phyloP scores from a whole-genome alignment of 2,329 filamentous ascomycete species.

The Diplodia sapinea region DNA sequence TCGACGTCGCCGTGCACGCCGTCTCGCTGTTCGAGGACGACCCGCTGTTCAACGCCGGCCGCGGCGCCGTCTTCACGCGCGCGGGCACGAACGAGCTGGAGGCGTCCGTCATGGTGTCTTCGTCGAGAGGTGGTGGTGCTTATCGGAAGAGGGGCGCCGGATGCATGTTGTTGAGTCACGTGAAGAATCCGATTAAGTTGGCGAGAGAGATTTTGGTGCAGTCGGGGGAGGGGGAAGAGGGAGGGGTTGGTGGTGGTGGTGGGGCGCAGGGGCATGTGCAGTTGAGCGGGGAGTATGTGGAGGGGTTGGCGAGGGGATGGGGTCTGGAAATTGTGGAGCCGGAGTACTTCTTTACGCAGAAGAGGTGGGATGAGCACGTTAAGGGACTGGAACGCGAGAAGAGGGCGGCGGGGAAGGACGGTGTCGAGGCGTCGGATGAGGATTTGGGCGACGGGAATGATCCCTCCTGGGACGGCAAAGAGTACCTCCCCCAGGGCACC shows the following conservation, averaged over 20 bases:
- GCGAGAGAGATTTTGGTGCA: slow-evolving; percentile 73
- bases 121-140: slow-evolving; percentile 52
- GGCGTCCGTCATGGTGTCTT: slow-evolving; percentile 80
- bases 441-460: slow-evolving; percentile 30
- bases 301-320: slow-evolving; percentile 70
- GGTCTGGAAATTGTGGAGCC: slow-evolving; percentile 72
- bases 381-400: slow-evolving; percentile 60
- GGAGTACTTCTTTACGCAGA: slow-evolving; percentile 78
- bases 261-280: slow-evolving; percentile 72
- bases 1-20: slow-evolving; percentile 77
- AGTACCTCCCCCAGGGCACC: slow-evolving; percentile 82
- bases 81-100: slow-evolving; percentile 86
- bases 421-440: slow-evolving; percentile 2
- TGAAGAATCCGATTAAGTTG: slow-evolving; percentile 80
- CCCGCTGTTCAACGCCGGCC: slow-evolving; percentile 71
- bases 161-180: slow-evolving; percentile 72
- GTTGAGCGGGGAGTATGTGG: slow-evolving; percentile 70
- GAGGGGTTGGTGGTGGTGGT: slow-evolving; percentile 51
- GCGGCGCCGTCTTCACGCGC: slow-evolving; percentile 84
- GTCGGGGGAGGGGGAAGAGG: slow-evolving; percentile 64
- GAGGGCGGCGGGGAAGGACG: slow-evolving; percentile 5
- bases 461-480: slow-evolving; percentile 63
- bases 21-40: slow-evolving; percentile 79
- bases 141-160: slow-evolving; percentile 78
- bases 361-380: slow-evolving; percentile 78